Conservation (phyloP, 768 basidiomycete species). For the Pisolithus microcarpus region DNA sequence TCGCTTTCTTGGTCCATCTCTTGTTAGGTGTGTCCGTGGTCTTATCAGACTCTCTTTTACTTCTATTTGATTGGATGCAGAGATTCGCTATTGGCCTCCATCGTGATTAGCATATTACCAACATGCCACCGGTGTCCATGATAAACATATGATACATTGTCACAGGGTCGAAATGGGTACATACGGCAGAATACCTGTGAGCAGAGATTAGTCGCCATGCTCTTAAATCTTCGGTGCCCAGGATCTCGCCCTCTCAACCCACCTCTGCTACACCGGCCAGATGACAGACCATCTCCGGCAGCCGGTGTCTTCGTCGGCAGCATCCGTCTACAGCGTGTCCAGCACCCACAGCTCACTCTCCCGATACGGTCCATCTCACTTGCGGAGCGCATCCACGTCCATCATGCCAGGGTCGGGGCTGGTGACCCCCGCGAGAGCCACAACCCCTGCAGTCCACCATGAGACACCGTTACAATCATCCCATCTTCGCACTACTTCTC, state of each 20-base stretch:
- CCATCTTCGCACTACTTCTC: slow-evolving; percentile 22
- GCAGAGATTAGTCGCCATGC: slow-evolving; percentile 55
- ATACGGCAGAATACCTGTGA: too few species aligned
- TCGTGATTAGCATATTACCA: too few species aligned
- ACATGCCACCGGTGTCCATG: too few species aligned
- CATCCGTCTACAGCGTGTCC: slow-evolving; percentile 35
- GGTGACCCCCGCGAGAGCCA: slow-evolving; percentile 26
- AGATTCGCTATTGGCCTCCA: too few species aligned
- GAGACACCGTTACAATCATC: slow-evolving; percentile 27
- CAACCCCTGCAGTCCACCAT: slow-evolving; percentile 21
- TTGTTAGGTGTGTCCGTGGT: too few species aligned
- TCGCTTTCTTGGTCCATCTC: too few species aligned
- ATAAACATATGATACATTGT: too few species aligned
- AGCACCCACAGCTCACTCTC: slow-evolving; percentile 42
- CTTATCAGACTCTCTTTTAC: too few species aligned
- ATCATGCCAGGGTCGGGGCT: slow-evolving; percentile 34
- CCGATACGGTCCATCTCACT: slow-evolving; percentile 47
- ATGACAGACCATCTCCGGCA: slow-evolving; percentile 23
- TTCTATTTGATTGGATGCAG: too few species aligned
- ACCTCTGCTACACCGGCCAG: slow-evolving; percentile 21
- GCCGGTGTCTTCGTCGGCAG: slow-evolving; percentile 24
- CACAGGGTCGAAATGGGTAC: too few species aligned
- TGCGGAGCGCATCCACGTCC: slow-evolving; percentile 46
- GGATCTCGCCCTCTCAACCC: slow-evolving; percentile 19
- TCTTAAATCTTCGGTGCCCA: slow-evolving; percentile 23